phyloP scores from a whole-genome alignment of 1,284 basidiomycete species.

The Trametes versicolor region DNA sequence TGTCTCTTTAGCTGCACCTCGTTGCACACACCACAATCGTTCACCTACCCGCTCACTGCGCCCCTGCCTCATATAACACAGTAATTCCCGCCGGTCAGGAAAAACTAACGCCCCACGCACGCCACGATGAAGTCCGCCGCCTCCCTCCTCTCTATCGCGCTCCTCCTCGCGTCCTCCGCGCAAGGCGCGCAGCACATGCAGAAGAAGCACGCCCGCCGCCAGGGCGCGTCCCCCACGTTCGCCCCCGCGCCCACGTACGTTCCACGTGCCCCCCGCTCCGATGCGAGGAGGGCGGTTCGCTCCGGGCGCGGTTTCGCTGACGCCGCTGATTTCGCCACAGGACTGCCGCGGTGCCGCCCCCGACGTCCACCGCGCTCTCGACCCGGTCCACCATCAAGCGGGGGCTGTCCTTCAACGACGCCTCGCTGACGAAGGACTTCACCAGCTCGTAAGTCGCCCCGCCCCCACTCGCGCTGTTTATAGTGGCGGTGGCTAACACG shows the following conservation, averaged over 20 bases:
- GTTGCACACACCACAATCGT: conserved; percentile 9
- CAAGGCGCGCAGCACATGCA: conserved; percentile 38
- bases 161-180: conserved; percentile 39
- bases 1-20: background rate
- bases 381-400: conserved; percentile 36
- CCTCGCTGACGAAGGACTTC: conserved; percentile 36
- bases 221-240: conserved; percentile 36
- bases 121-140: conserved; percentile 42
- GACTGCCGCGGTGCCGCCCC: conserved; percentile 9
- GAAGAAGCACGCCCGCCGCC: conserved; percentile 32
- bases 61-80: background rate
- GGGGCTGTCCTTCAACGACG: conserved; percentile 45
- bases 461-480: background rate
- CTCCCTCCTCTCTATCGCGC: conserved; percentile 39
- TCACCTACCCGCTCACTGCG: conserved; percentile 26
- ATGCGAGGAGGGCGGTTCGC: background rate
- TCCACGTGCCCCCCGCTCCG: background rate
- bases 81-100: conserved; percentile 27
- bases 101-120: conserved; percentile 7
- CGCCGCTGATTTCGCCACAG: background rate
- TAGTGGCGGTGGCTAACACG: background rate
- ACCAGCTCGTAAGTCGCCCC: conserved; percentile 33
- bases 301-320: conserved; percentile 1
- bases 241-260: conserved; percentile 21
- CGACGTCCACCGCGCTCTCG: conserved; percentile 13